Base-by-base conservation (phyloP, 352 stramenopile genomes). In the Albugo candida region DNA sequence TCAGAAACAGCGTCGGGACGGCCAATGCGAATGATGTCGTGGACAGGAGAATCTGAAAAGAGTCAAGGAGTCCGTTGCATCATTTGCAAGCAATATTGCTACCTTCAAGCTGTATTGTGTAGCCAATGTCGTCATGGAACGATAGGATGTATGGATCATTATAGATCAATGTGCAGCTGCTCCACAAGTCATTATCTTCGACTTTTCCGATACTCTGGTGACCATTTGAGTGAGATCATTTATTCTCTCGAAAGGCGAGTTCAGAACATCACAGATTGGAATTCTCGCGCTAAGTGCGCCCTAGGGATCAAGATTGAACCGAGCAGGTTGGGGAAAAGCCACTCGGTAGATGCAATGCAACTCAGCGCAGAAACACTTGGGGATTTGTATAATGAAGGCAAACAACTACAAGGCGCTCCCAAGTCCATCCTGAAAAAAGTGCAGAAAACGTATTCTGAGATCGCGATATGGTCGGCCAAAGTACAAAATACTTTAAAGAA, bases 11-110 rank as follows among this genome's bases (percentile, higher is more conserved):
- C 24, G 8, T 31, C 24, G 3, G 24, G 24, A 31, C 24, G 24
- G 3, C 24, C 24, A 3, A 31, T 31, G 24, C 24, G 24, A 31
- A 86, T 87, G 75, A 74, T 88, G 46, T 51, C 83, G 2, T 91
- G 78, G 78, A 76, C 78, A 2, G 78, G 78, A 17, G 71, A 71
- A 36, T 81, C 75, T 1, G 78, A 76, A 14, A 87, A 82, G 45
- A 69, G 66, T 21, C 64, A 85, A 46, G 78, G 75, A 8, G 52
- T 91, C 13, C 78, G 76, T n/a, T 91, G 78, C 38, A 62, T 64
- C 0, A 61, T 56, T 5, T 91, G 78, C 56, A 83, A 85, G 21
- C 78, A 91, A 51, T 91, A 91, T 49, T 91, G 78, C 54, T 91
- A 83, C 55, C 45, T 91, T 1, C 70, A 86, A 47, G 78, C 78